Evolutionary conservation across 352 stramenopile genomes (phyloP).

Genomic region (Thraustotheca clavata): DNA sequence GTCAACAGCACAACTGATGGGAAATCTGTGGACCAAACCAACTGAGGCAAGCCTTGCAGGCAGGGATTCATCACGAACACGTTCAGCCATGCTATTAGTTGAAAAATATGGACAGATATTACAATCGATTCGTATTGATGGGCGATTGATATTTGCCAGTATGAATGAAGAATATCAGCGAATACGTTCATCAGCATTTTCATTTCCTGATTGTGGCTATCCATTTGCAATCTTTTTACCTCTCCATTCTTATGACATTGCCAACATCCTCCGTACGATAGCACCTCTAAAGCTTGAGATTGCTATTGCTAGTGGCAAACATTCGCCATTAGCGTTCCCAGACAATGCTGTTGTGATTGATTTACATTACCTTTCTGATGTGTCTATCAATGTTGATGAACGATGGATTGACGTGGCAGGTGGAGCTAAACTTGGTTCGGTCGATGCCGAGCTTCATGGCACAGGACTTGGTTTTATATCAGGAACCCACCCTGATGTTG

Average conservation of each 20-base stretch:
- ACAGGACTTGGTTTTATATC: not conserved
- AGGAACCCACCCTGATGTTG: not conserved
- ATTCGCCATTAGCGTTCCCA: not conserved
- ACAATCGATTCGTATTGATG: not conserved
- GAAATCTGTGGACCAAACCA: not conserved
- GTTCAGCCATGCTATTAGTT: not conserved
- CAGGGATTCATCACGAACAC: not conserved
- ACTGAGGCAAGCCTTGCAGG: not conserved
- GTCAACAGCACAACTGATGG: too few species aligned
- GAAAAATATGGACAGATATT: not conserved
- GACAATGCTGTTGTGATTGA: not conserved
- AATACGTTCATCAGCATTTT: not conserved
- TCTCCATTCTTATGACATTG: not conserved
- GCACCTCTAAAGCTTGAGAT: not conserved
- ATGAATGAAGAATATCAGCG: slow-evolving; percentile 9
- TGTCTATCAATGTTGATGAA: not conserved
- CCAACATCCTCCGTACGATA: not conserved
- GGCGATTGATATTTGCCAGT: not conserved
- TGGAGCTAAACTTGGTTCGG: not conserved
- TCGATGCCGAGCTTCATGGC: not conserved
- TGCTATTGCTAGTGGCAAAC: not conserved
- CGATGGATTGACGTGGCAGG: not conserved
- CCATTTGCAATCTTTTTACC: slow-evolving; percentile 2
- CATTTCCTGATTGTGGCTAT: not conserved
- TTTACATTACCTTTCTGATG: slow-evolving; percentile 1